Conservation (phyloP, 495 filamentous ascomycete genomes). For the Parmelia sp. region DNA sequence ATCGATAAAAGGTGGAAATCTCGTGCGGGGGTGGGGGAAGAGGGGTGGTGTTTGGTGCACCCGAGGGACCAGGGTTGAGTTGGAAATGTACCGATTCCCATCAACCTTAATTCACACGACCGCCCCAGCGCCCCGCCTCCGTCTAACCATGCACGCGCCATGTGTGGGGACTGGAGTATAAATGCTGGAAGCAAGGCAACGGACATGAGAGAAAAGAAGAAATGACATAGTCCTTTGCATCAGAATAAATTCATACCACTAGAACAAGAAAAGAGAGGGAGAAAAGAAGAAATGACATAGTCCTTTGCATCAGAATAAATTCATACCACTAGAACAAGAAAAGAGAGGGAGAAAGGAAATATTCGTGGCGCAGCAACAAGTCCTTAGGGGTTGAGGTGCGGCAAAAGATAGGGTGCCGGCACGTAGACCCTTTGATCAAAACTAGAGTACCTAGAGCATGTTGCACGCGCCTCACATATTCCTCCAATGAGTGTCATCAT, state of each 20-base stretch:
- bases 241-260: background rate
- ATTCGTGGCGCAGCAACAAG: no score
- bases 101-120: no score
- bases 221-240: background rate
- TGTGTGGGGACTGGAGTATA: no score
- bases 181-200: no score
- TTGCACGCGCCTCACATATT: background rate
- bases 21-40: background rate
- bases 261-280: background rate
- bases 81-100: no score
- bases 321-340: background rate
- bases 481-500: background rate
- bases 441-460: background rate
- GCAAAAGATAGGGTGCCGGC: background rate
- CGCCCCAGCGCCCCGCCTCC: no score
- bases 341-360: background rate
- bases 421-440: background rate
- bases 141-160: no score
- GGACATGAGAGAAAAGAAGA: background rate
- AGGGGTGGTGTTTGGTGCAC: no score
- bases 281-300: background rate
- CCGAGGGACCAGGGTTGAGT: no score
- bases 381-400: background rate
- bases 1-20: background rate
- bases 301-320: background rate